Percentiles rank a stretch among this genome's conserved stretches.
Evolutionary conservation across 306 rosid species (phyloP).

Genomic region (Quercus engelmannii): DNA sequence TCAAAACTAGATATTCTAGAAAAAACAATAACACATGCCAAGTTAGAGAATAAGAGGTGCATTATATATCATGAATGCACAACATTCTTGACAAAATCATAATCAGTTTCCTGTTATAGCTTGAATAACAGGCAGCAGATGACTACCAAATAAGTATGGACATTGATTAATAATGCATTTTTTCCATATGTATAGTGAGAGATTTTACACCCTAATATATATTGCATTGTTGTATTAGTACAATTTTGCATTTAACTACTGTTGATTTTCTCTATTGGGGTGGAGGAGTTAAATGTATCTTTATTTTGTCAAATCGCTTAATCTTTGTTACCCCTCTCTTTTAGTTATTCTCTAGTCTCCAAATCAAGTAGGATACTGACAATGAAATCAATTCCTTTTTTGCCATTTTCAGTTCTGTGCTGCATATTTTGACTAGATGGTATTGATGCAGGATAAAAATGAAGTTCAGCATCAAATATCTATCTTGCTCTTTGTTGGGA

Average conservation of each 20-base stretch:
- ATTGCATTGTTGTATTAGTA: background rate
- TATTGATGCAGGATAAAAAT: constrained; percentile 64
- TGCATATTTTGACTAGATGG: constrained; percentile 2
- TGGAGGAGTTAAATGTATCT: background rate
- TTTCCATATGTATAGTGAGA: background rate
- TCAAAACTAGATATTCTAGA: background rate
- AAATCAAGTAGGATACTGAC: background rate
- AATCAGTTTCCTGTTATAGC: background rate
- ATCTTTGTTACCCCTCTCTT: background rate
- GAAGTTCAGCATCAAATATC: constrained; percentile 81
- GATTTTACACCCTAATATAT: background rate
- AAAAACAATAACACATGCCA: no score
- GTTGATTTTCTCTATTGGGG: background rate
- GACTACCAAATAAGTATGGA: background rate
- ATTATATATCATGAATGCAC: background rate
- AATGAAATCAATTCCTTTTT: constrained; percentile 8
- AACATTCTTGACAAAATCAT: background rate
- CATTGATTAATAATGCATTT: background rate
- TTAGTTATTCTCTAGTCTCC: background rate
- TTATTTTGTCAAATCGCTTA: background rate
- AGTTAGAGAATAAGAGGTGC: background rate
- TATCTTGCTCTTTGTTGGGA: constrained; percentile 73
- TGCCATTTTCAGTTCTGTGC: constrained; percentile 7
- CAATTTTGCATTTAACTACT: background rate
- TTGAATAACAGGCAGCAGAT: background rate